phyloP scores from a whole-genome alignment of 148 eudicot species.

The Salicornia ramosissima region DNA sequence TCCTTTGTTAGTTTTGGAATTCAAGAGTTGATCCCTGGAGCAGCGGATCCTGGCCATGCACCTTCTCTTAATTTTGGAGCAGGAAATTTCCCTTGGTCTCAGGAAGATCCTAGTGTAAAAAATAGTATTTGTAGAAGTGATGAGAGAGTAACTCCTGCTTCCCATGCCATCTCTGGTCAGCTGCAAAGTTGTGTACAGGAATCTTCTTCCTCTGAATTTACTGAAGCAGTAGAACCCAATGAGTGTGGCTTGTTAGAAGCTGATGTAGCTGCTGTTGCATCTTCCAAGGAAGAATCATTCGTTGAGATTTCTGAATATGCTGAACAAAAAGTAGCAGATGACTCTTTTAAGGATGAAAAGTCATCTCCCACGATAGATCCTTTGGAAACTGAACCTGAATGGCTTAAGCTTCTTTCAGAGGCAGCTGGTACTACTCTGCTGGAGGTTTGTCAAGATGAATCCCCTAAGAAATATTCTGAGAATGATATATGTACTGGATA shows the following conservation, averaged over 20 bases:
- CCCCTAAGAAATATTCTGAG: neutral
- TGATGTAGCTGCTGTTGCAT: constrained; percentile 9
- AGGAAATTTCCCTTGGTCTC: constrained; percentile 14
- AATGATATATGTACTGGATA: neutral
- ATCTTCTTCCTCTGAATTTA: constrained; percentile 3
- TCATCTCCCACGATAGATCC: constrained; percentile 2
- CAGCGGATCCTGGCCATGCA: constrained; percentile 19
- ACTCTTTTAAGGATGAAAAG: constrained; percentile 3
- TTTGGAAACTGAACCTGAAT: constrained; percentile 4
- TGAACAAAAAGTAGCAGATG: neutral
- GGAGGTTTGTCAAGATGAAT: constrained; percentile 6
- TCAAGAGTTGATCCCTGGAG: constrained; percentile 24
- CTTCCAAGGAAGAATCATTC: constrained; percentile 1
- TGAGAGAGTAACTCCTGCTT: constrained; percentile 13
- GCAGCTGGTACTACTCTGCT: constrained; percentile 6
- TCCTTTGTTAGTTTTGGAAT: constrained; percentile 12
- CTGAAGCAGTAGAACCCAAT: constrained; percentile 5
- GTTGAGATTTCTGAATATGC: neutral
- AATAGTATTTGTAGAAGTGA: constrained; percentile 18
- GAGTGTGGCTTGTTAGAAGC: constrained; percentile 11
- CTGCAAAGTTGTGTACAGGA: neutral
- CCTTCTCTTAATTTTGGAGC: constrained; percentile 26
- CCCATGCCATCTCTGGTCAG: neutral
- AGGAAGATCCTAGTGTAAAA: constrained; percentile 21
- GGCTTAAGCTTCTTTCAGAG: constrained; percentile 10